A percentile compares a stretch with the other conserved stretches of the same genome.
These are phyloP conservation scores for Setaria italica DNA, from an alignment of 202 grass and related monocot species.

Conservation along the genomic window DNA sequence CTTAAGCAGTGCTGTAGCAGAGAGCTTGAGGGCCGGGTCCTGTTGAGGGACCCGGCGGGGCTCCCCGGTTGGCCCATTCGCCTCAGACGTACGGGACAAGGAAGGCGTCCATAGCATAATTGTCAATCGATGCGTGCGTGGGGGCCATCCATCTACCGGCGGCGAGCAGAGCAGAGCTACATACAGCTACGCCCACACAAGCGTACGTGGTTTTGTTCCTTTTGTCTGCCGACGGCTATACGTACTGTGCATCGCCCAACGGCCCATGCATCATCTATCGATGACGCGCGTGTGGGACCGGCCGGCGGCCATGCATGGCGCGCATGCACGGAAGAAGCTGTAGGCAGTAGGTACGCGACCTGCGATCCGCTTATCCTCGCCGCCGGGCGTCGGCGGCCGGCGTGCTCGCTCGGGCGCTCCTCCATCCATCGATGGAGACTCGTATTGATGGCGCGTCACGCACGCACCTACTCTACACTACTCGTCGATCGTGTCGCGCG, in stretches of 20 bases:
- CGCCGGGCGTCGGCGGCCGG: not conserved
- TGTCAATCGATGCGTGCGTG: not conserved
- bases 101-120: too few relatives aligned
- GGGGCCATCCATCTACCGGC: not conserved
- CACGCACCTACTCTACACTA: not conserved
- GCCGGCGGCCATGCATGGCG: too few relatives aligned
- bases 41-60: too few relatives aligned
- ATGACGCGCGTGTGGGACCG: not conserved
- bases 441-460: not conserved
- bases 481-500: not conserved
- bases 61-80: too few relatives aligned
- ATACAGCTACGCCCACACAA: not conserved
- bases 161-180: too few relatives aligned
- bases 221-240: constrained; percentile 26
- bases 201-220: constrained; percentile 39
- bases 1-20: too few relatives aligned
- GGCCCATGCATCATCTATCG: not conserved
- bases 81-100: too few relatives aligned
- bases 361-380: too few relatives aligned
- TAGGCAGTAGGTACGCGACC: too few relatives aligned
- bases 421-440: not conserved
- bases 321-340: too few relatives aligned
- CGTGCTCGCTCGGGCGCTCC: not conserved
- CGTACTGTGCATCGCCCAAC: not conserved
- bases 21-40: too few relatives aligned